Evolutionary conservation across 2,329 filamentous ascomycete species (phyloP), one percentile per base, ranked within the genome.

Genomic region (Fusarium tupiense): DNA sequence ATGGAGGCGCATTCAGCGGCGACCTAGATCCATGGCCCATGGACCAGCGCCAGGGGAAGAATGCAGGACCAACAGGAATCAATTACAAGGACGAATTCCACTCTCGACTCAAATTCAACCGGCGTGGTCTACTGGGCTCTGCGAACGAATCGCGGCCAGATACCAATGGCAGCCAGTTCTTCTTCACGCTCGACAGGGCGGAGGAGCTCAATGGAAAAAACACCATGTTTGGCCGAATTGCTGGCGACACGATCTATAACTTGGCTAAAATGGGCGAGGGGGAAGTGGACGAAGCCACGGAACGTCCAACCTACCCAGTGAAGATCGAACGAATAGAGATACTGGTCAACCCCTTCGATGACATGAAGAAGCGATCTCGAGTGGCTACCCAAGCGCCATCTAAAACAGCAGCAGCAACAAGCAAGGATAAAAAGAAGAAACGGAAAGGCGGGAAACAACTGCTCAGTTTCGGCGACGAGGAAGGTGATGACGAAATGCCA

Each of bases 131-230:
- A 77, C 84, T 99, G 77, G 96, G 94, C n/a, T 98, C 98, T 95
- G 96, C 96, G 35, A 98, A 98, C 82, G 92, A 93, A 70, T 92
- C 95, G 52, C 85, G 85, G 59, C 88, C 89, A 37, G 88, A 95
- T 78, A 93, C 93, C 62, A 98, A 98, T 84, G 94, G 94, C 40
- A 98, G 94, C 82, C 96, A 99, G 83, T 98, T 98, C 87, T 99
- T 99, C 85, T 92, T 99, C 71, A 98, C 96, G 1, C 84, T 99
- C 61, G 95, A 91, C 72, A 95, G 92, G 80, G 88, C 95, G 31
- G 91, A 94, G 33, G 95, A 98, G 85, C 82, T 99, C 79, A 94
- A 93, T 76, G 93, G 92, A 59, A 94, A 94, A 84, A 98, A 98
- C 82, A 98, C 96, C 2, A 85, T 98, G 82, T 98, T 99, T 85